Conservation (phyloP, 2,329 filamentous ascomycete species). For the Penicillium sp. region DNA sequence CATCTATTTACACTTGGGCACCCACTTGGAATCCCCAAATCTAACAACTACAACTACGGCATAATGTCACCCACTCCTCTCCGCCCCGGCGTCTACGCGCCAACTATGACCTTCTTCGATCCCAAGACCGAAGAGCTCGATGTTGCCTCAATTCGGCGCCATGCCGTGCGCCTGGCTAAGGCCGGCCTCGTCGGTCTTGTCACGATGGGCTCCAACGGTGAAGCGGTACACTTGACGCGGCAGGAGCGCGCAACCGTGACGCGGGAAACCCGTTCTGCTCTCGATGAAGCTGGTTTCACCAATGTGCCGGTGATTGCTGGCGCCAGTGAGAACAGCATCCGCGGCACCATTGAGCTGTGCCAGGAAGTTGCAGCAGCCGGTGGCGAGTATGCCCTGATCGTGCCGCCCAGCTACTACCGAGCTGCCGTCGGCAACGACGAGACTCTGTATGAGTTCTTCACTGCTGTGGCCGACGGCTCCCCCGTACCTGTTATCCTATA, state of each 20-base stretch:
- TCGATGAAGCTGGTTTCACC: conserved; percentile 73
- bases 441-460: conserved; percentile 69
- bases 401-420: conserved; percentile 81
- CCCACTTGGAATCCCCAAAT: background rate
- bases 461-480: conserved; percentile 67
- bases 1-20: background rate
- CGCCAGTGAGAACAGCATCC: conserved; percentile 74
- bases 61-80: conserved; percentile 53
- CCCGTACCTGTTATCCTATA: conserved; percentile 78
- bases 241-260: conserved; percentile 74
- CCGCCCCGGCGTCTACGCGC: conserved; percentile 78
- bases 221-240: conserved; percentile 77
- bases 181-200: conserved; percentile 77
- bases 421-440: conserved; percentile 66
- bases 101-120: conserved; percentile 88
- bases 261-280: conserved; percentile 70
- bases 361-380: conserved; percentile 63
- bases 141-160: conserved; percentile 70
- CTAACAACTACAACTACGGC: conserved; percentile 1
- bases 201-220: conserved; percentile 85
- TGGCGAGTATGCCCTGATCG: conserved; percentile 72
- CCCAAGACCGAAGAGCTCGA: conserved; percentile 79
- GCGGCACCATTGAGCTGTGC: conserved; percentile 71
- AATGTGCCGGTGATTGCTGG: conserved; percentile 77
- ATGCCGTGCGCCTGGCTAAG: conserved; percentile 70